These are phyloP conservation scores for Cardiospermum halicacabum DNA, from an alignment of 345 rosid genomes.

Conservation along the genomic window DNA sequence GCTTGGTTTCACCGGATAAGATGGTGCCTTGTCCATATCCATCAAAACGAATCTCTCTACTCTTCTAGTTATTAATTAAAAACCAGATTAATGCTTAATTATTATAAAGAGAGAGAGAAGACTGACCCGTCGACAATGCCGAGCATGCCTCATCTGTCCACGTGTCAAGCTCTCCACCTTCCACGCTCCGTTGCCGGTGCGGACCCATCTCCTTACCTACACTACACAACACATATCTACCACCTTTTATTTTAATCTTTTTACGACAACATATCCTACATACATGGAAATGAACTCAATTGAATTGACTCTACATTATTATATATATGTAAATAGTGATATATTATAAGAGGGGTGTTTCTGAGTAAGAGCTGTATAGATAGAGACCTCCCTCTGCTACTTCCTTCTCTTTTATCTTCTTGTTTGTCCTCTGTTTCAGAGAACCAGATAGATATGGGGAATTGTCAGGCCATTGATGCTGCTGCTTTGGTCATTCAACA, in stretches of 20 bases:
- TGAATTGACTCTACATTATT: neutral
- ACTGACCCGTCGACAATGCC: slow-evolving; percentile 26
- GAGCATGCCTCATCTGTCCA: slow-evolving; percentile 35
- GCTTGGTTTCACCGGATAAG: no score
- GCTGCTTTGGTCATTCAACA: slow-evolving; percentile 93
- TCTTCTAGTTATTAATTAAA: no score
- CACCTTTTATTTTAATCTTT: no score
- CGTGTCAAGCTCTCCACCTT: slow-evolving; percentile 31
- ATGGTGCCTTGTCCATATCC: slow-evolving; percentile 32
- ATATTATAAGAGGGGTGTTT: slow-evolving; percentile 18
- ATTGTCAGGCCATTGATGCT: slow-evolving; percentile 94
- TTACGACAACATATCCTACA: neutral
- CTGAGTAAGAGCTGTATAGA: slow-evolving; percentile 51
- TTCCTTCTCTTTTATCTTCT: slow-evolving; percentile 21
- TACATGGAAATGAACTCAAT: neutral
- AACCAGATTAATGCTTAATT: no score
- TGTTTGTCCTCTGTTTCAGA: slow-evolving; percentile 7
- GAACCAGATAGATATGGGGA: slow-evolving; percentile 65
- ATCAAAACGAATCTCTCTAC: slow-evolving; percentile 24
- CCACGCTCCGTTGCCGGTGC: slow-evolving; percentile 24
- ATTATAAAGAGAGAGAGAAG: slow-evolving; percentile 9
- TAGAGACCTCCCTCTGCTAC: slow-evolving; percentile 43
- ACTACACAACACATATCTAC: neutral
- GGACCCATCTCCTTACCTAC: neutral
- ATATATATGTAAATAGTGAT: slow-evolving; percentile 1